Conservation (phyloP, 805 yeast species). For the Brettanomyces anomalus region DNA sequence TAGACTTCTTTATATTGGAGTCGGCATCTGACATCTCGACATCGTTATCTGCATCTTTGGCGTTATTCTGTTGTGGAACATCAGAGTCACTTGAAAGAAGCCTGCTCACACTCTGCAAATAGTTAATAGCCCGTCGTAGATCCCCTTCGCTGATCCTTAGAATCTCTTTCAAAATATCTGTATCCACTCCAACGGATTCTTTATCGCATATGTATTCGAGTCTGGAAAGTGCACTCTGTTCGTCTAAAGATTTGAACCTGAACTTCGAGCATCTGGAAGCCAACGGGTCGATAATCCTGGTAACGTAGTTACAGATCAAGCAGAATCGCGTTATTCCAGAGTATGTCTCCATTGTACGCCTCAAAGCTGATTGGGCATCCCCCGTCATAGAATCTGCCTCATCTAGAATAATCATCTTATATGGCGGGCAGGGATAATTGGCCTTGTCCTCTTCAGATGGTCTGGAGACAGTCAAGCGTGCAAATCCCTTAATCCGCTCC, state of each 20-base stretch:
- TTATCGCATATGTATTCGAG: constrained; percentile 49
- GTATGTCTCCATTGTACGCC: constrained; percentile 91
- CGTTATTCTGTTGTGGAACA: too few relatives aligned
- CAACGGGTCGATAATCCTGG: constrained; percentile 92
- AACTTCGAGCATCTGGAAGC: constrained; percentile 96
- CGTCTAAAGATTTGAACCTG: constrained; percentile 73
- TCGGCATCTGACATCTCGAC: constrained; percentile 18
- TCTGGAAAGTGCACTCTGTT: constrained; percentile 59
- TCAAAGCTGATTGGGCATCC: constrained; percentile 90
- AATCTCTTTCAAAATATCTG: constrained; percentile 51
- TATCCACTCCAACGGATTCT: constrained; percentile 34
- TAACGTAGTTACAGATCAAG: constrained; percentile 90
- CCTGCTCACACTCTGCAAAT: constrained; percentile 75
- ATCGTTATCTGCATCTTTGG: constrained; percentile 23
- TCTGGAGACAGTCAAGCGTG: constrained; percentile 74
- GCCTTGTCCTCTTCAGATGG: constrained; percentile 61
- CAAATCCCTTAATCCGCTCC: constrained; percentile 78
- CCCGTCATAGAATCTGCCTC: constrained; percentile 99
- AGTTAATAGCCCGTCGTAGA: constrained; percentile 85
- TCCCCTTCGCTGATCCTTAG: constrained; percentile 80
- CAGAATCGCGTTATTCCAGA: constrained; percentile 89
- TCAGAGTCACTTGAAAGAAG: constrained; percentile 23
- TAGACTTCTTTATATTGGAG: constrained; percentile 1
- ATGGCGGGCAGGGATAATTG: constrained; percentile 93
- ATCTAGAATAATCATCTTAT: constrained; percentile 83